Evolutionary conservation across 78 protist genomes (phyloP).

Genomic region (Dictyostelium citrinum): DNA sequence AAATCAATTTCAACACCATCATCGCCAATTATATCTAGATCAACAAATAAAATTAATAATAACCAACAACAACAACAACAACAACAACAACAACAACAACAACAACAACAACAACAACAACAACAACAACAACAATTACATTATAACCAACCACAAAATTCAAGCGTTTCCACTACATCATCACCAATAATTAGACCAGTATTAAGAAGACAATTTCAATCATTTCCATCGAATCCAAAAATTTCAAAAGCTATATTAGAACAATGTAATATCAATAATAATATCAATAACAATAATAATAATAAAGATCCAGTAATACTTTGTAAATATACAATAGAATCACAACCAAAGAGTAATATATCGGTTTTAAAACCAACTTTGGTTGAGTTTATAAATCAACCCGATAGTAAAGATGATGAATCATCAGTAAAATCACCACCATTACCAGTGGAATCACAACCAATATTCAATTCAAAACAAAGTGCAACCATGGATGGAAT

Average conservation of each 20-base stretch:
- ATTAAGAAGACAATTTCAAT: background rate
- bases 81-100: background rate
- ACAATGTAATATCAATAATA: background rate
- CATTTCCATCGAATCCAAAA: background rate
- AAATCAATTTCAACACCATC: background rate
- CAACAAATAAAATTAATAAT: background rate
- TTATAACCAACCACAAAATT: background rate
- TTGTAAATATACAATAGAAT: background rate
- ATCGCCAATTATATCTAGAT: background rate
- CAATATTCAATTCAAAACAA: background rate
- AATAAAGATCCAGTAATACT: background rate
- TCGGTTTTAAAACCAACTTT: background rate
- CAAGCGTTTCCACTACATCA: background rate
- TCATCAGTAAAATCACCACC: background rate
- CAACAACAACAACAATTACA: background rate
- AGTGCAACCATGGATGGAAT: background rate
- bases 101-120: no score
- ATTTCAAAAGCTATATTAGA: background rate
- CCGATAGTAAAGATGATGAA: background rate
- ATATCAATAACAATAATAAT: background rate
- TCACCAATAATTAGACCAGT: background rate
- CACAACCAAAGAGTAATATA: background rate
- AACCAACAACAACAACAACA: background rate
- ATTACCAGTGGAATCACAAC: background rate
- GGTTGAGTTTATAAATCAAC: conserved; percentile 17